These are phyloP conservation scores for Suillus luteus DNA, from an alignment of 768 basidiomycete genomes.

Conservation along the genomic window DNA sequence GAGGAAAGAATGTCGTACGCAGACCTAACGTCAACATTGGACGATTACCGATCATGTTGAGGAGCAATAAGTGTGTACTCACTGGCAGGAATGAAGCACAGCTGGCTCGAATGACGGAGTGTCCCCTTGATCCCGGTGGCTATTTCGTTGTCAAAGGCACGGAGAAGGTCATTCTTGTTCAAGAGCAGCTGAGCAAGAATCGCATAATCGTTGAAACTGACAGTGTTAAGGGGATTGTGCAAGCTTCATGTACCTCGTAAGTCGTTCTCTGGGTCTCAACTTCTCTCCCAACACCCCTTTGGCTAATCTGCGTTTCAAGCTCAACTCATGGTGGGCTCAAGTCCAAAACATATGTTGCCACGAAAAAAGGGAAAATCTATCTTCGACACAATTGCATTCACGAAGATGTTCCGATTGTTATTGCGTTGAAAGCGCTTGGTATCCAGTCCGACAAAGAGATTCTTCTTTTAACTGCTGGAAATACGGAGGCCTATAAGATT, in stretches of 20 bases:
- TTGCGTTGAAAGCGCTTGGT: slow-evolving; percentile 95
- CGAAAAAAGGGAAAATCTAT: slow-evolving; percentile 93
- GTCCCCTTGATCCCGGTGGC: slow-evolving; percentile 98
- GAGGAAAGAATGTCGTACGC: slow-evolving; percentile 86
- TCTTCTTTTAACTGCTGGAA: slow-evolving; percentile 89
- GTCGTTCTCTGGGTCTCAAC: slow-evolving; percentile 31
- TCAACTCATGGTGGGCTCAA: slow-evolving; percentile 85
- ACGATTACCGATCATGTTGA: slow-evolving; percentile 92
- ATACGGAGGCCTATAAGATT: slow-evolving; percentile 82
- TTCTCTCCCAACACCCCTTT: slow-evolving; percentile 8
- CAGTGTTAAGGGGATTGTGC: slow-evolving; percentile 82
- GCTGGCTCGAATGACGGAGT: slow-evolving; percentile 94
- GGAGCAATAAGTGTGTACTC: slow-evolving; percentile 93
- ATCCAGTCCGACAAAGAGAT: slow-evolving; percentile 98
- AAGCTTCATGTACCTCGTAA: slow-evolving; percentile 95
- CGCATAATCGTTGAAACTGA: slow-evolving; percentile 98
- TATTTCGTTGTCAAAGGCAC: slow-evolving; percentile 99
- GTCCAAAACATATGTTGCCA: slow-evolving; percentile 96
- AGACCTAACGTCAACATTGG: slow-evolving; percentile 85
- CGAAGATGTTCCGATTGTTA: slow-evolving; percentile 94
- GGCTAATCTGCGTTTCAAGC: slow-evolving; percentile 38
- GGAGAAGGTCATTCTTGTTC: slow-evolving; percentile 98
- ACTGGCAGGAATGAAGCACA: slow-evolving; percentile 75
- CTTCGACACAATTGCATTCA: slow-evolving; percentile 97
- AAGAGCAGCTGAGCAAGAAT: slow-evolving; percentile 98